These are phyloP conservation scores for Chenopodium berlandieri DNA, from an alignment of 148 eudicot genomes.

Conservation along the genomic window DNA sequence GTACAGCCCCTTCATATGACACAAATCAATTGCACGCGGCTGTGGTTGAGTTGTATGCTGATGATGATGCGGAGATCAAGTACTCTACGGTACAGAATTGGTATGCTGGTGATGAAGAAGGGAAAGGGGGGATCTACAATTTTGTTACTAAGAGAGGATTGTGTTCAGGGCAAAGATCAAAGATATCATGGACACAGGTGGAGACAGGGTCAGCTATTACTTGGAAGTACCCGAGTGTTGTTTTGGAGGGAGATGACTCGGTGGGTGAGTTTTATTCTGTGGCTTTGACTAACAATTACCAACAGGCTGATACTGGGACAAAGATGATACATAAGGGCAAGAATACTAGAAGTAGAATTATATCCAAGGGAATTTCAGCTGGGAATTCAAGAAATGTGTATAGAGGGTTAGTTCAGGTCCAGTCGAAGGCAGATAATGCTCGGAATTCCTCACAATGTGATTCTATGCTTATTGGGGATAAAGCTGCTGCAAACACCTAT, in stretches of 20 bases:
- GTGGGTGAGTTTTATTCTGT: slow-evolving; percentile 97
- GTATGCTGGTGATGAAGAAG: slow-evolving; percentile 93
- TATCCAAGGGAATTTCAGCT: slow-evolving; percentile 93
- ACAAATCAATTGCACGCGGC: slow-evolving; percentile 92
- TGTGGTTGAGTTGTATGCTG: slow-evolving; percentile 80
- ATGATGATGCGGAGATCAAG: slow-evolving; percentile 71
- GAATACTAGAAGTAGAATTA: slow-evolving; percentile 82
- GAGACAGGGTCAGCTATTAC: slow-evolving; percentile 99
- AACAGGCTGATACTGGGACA: slow-evolving; percentile 94
- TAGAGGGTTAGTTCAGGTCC: slow-evolving; percentile 90
- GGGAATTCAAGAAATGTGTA: slow-evolving; percentile 83
- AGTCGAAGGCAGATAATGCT: slow-evolving; percentile 77
- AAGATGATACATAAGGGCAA: slow-evolving; percentile 98
- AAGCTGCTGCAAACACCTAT: slow-evolving; percentile 90
- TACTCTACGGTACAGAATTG: slow-evolving; percentile 93
- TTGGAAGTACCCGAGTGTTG: slow-evolving; percentile 96
- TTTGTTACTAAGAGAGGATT: slow-evolving; percentile 97
- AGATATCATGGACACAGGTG: slow-evolving; percentile 97
- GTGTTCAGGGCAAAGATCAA: slow-evolving; percentile 73
- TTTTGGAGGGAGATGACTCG: slow-evolving; percentile 84
- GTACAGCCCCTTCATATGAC: slow-evolving; percentile 89
- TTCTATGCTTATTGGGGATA: slow-evolving; percentile 93
- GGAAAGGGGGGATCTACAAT: slow-evolving; percentile 81
- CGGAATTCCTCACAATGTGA: slow-evolving; percentile 89
- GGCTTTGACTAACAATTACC: slow-evolving; percentile 84